A percentile compares a stretch with the other conserved stretches of the same genome.
phyloP scores from a whole-genome alignment of 352 stramenopile genomes.

The Phytophthora fragariaefolia region DNA sequence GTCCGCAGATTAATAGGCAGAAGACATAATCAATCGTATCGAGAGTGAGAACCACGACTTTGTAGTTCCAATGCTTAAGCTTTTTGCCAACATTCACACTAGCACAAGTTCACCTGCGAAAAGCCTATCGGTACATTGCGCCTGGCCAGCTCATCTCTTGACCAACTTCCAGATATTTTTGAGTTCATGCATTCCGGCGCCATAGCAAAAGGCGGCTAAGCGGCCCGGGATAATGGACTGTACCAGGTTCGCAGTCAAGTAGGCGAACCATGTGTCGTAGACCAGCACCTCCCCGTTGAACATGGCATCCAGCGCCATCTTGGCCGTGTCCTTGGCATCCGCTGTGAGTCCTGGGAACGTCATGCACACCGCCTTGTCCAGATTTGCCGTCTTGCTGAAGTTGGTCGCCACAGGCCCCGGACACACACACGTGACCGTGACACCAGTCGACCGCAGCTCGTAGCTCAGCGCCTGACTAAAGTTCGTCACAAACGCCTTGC shows the following conservation, averaged over 20 bases:
- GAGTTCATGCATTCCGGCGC: conserved; percentile 43
- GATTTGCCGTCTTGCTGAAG: conserved; percentile 53
- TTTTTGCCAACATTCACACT: not conserved
- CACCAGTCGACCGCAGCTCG: conserved; percentile 73
- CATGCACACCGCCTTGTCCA: conserved; percentile 47
- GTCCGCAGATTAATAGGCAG: conserved; percentile 16
- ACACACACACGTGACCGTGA: conserved; percentile 85
- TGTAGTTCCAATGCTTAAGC: not conserved
- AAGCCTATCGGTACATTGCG: not conserved
- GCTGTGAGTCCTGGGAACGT: conserved; percentile 43
- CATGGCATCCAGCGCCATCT: conserved; percentile 61
- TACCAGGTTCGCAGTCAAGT: conserved; percentile 36
- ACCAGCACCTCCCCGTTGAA: conserved; percentile 62
- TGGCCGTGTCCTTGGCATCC: conserved; percentile 61
- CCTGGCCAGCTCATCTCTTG: conserved; percentile 39
- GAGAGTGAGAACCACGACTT: not conserved
- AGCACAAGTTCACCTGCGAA: not conserved
- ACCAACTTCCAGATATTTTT: conserved; percentile 45
- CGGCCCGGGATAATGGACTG: conserved; percentile 41
- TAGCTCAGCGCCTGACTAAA: conserved; percentile 87
- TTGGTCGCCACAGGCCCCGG: conserved; percentile 78
- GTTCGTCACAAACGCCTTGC: conserved; percentile 77
- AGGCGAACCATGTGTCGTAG: conserved; percentile 61
- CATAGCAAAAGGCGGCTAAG: conserved; percentile 31
- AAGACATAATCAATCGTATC: conserved; percentile 1